Base-by-base conservation (phyloP, 2,329 filamentous ascomycete genomes). In the Talaromyces sp. region DNA sequence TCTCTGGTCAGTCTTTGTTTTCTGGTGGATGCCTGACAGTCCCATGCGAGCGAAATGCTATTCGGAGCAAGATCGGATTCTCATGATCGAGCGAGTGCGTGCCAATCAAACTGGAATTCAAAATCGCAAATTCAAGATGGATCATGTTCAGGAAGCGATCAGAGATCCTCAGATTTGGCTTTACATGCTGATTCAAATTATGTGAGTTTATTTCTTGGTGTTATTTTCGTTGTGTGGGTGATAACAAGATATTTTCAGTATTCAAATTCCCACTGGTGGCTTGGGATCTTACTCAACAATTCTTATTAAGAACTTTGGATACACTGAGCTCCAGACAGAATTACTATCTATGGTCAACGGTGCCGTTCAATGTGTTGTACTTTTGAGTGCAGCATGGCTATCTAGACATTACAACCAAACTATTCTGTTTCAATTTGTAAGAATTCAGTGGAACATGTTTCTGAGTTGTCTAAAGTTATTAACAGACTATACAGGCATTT, bases 261-360 rank as follows among this genome's bases (percentile, higher is more conserved):
- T 40, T 19, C 37, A 22, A 40, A 40, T 20, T 13, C 47, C 50
- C 10, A 48, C 50, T 1, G 45, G 44, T 48, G 50, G 50, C 29
- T 14, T 52, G 4, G 50, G 50, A 32, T 42, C 50, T 14, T 52
- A 43, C 33, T 46, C 44, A 7, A 48, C 37, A 3, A 48, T 52
- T 42, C 30, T 52, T 8, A 52, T 52, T 20, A 43, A 52, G 22
- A 46, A 41, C 20, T 52, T 52, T 33, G 43, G 45, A n/a, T 52
- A 43, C 16, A 48, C 37, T 9, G 40, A 33, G 17, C 44, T 52
- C 14, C 30, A 52, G 19, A 52, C 50, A 2, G 35, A 52, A 22
- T 39, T 52, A 3, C 40, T 52, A 7, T 52, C 50, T 13, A 52
- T 52, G 50, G 39, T 52, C 19, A 24, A 42, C 17, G 50, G 50